Base-by-base conservation (phyloP, 345 rosid species). In the Punica granatum region DNA sequence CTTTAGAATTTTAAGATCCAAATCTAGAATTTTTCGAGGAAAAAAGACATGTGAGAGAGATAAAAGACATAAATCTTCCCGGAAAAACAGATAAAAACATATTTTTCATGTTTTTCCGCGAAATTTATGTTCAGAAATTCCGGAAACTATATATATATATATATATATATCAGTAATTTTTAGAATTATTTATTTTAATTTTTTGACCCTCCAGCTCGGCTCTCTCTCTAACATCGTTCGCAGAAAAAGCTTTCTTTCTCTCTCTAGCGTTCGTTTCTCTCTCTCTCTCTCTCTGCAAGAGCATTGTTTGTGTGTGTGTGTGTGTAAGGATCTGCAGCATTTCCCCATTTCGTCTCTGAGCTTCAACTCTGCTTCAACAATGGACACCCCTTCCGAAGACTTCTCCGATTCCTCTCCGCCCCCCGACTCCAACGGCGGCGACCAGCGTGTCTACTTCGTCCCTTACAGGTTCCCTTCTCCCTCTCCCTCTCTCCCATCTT, bases 391-490 rank as follows among this genome's bases (percentile, higher is more conserved):
- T 44, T 41, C 85, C 62, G 88, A 83, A 51, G 86, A 77, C 73
- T 78, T 74, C 76, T 74, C 85, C 73, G 86, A 74, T 85, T 83
- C 84, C 67, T 70, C 88, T 80, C 83, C 66, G 72, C 83, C 76
- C 63, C 59, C 85, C 77, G 88, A 85, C 77, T 77, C 90, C 30
- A 84, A 78, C 78, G 76, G 75, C 77, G 76, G 74, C 76, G 90
- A 86, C 76, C 97, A 88, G 83, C 86, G 97, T 35, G 85, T 94
- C 78, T 91, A 91, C 88, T 86, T 91, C 73, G 98, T 89, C 37
- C 96, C 99, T 13, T 78, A 76, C 76, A 86, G 97, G 98, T 91
- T 69, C 46, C 64, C 62, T 51, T 39, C 43, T 66, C 63, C 18
- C 51, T 36, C 66, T 11, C 63, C 18, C 30, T 14, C 70, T 41